Base-by-base conservation (phyloP, 139 green algal species). In the Chara braunii region DNA sequence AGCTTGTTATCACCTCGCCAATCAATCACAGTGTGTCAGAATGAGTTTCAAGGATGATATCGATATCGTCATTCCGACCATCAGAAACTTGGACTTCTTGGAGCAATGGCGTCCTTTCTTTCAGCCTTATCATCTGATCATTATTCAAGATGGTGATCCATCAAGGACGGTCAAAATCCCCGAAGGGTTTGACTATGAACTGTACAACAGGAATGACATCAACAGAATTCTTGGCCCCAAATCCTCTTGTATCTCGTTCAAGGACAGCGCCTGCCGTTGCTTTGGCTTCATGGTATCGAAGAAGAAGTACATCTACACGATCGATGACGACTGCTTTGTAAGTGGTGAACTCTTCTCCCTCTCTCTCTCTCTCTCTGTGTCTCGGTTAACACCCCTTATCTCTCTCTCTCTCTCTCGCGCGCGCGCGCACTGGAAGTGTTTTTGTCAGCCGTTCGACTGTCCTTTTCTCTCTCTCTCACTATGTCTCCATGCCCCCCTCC, bases 251-350 rank as follows among this genome's bases (percentile, higher is more conserved):
- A 97, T 97, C 58, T 92, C 83, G 29, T 97, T 91, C 89, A 95
- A 95, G 74, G 90, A 95, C 77, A 88, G 76, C 8, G 90, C 88
- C 0, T 96, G 90, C 81, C 72, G 90, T 33, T 95, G 90, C 80
- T 97, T 97, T 66, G 90, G 90, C 24, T 97, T 87, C 78, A 84
- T 95, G 76, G 77, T 96, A 18, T 87, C 79, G 32, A 95, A 94
- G 74, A 95, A 92, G 81, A 83, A 82, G 51, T 97, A 96, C 78
- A 86, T 97, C 37, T 97, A 86, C 79, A 97, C 91, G 7, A 96
- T 96, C 18, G 90, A 96, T 62, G 90, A 96, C 70, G 90, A 96
- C 80, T 96, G 90, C 82, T 96, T 95, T 64, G 77, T 83, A 74
- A 74, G n/a, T 50, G 11, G 11, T 11, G 26, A 11, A n/a, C n/a